phyloP scores from a whole-genome alignment of 768 basidiomycete species.

The Lactarius sp. region DNA sequence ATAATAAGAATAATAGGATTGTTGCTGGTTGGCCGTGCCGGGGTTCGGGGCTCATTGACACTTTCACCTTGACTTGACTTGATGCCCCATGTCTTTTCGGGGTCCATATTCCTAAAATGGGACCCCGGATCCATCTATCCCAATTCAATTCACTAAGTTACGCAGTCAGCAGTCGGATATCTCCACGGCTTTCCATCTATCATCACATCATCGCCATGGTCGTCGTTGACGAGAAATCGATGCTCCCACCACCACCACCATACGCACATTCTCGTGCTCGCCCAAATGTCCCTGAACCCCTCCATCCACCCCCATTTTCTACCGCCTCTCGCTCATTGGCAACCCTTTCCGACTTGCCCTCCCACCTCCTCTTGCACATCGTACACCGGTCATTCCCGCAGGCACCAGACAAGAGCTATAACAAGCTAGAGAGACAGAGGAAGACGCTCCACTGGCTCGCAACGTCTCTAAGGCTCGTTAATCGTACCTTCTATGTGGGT shows the following conservation, averaged over 20 bases:
- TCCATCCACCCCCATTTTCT: constrained; percentile 13
- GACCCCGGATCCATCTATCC: constrained; percentile 1
- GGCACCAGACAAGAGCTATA: constrained; percentile 37
- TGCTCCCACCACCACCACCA: constrained; percentile 14
- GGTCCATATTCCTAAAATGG: constrained; percentile 3
- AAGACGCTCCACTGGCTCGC: constrained; percentile 70
- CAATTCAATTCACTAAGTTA: too few relatives aligned
- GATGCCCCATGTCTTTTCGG: neutral
- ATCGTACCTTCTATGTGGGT: constrained; percentile 65
- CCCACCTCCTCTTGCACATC: constrained; percentile 64
- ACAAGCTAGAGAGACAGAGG: constrained; percentile 49
- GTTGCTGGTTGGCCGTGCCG: constrained; percentile 19
- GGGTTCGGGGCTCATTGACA: constrained; percentile 15
- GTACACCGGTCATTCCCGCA: constrained; percentile 62
- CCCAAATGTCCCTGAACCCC: neutral
- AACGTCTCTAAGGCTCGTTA: constrained; percentile 57
- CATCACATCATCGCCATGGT: constrained; percentile 33
- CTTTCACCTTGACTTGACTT: too few relatives aligned
- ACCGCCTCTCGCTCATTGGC: neutral
- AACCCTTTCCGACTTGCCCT: constrained; percentile 41
- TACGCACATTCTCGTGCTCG: neutral
- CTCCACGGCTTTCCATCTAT: too few relatives aligned
- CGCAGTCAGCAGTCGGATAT: too few relatives aligned
- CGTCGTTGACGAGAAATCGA: constrained; percentile 28
- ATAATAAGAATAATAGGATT: constrained; percentile 16